These are phyloP conservation scores for Trichoderma orchidacearum DNA, from an alignment of 495 filamentous ascomycete species.

Conservation along the genomic window DNA sequence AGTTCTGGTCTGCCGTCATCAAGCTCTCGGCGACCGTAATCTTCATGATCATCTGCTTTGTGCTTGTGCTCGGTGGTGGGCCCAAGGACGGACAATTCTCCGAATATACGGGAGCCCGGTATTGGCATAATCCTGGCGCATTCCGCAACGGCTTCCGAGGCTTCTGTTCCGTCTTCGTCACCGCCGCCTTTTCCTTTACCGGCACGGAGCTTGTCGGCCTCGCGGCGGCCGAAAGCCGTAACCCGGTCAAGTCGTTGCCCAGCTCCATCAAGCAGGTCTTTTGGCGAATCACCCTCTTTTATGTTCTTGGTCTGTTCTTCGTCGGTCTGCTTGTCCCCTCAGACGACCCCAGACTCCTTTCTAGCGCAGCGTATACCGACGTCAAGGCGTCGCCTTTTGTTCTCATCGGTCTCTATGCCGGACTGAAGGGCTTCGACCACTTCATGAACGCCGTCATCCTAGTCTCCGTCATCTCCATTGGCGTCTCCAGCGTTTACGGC, in stretches of 20 bases:
- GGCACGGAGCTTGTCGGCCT: conserved; percentile 62
- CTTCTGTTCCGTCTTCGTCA: conserved; percentile 51
- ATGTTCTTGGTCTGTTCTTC: conserved; percentile 47
- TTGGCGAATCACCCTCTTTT: conserved; percentile 80
- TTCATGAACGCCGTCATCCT: conserved; percentile 63
- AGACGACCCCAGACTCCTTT: conserved; percentile 19
- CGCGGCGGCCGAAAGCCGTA: conserved; percentile 66
- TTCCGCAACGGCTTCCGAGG: conserved; percentile 60
- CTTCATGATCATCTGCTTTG: conserved; percentile 56
- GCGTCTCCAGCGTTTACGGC: conserved; percentile 49
- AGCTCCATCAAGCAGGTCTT: conserved; percentile 69
- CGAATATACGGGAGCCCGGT: conserved; percentile 41
- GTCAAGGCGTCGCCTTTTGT: conserved; percentile 50
- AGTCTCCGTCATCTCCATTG: conserved; percentile 42
- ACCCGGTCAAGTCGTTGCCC: conserved; percentile 64
- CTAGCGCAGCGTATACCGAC: conserved; percentile 26
- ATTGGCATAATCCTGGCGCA: conserved; percentile 43
- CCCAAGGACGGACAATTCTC: conserved; percentile 29
- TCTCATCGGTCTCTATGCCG: conserved; percentile 48
- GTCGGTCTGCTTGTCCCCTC: conserved; percentile 38
- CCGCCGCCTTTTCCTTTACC: conserved; percentile 52
- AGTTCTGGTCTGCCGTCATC: conserved; percentile 37
- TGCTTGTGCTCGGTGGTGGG: conserved; percentile 56
- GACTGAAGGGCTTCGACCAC: conserved; percentile 49
- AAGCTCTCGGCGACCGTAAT: conserved; percentile 48